Evolutionary conservation across 306 rosid genomes (phyloP).

Genomic region (Castanea sativa): DNA sequence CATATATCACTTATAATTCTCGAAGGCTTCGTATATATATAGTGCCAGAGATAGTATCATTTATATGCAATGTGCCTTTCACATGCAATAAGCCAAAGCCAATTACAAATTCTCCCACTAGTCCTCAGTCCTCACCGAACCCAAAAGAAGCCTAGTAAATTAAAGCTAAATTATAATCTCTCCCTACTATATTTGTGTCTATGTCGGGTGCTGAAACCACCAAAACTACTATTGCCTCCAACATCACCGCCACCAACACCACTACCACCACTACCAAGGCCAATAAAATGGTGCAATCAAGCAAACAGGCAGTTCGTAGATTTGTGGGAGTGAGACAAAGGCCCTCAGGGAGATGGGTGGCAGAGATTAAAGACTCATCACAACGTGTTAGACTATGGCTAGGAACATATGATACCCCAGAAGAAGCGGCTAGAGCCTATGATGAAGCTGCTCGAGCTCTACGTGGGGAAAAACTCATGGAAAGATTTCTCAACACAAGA

Average conservation of each 20-base stretch:
- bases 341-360: conserved; percentile 94
- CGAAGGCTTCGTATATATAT: conserved; percentile 35
- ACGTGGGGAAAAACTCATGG: conserved; percentile 80
- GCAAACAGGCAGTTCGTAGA: conserved; percentile 34
- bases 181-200: neutral
- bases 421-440: conserved; percentile 88
- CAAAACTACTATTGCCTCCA: conserved; percentile 23
- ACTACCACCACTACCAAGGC: neutral
- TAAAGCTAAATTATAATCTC: conserved; percentile 2
- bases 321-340: conserved; percentile 88
- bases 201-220: conserved; percentile 65
- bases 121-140: neutral
- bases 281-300: conserved; percentile 19
- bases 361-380: conserved; percentile 92
- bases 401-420: conserved; percentile 88
- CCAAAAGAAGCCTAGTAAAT: neutral
- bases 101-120: neutral
- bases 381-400: conserved; percentile 85
- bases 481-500: too few relatives aligned
- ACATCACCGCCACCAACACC: neutral
- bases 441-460: conserved; percentile 84
- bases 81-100: conserved; percentile 10
- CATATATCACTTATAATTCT: conserved; percentile 6
- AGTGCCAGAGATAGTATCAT: conserved; percentile 20
- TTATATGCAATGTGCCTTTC: neutral